phyloP scores from a whole-genome alignment of 441 rosid genomes.

The Bruguiera hainesii region DNA sequence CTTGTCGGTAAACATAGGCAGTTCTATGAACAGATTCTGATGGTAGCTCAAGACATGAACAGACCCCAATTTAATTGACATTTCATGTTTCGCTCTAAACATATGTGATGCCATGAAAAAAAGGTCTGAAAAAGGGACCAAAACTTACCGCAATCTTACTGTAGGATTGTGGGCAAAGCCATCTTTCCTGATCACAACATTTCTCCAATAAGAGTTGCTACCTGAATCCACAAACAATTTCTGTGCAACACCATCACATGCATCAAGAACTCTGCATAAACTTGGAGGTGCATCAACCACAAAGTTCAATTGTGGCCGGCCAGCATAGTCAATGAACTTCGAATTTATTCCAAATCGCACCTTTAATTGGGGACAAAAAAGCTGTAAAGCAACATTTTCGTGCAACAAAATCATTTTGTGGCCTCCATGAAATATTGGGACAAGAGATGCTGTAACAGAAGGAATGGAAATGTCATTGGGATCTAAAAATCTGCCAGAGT shows the following conservation, averaged over 20 bases:
- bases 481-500: conserved; percentile 37
- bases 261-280: conserved; percentile 54
- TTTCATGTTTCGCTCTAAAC: not conserved
- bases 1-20: too few relatives aligned
- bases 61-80: not conserved
- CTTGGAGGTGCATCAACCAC: conserved; percentile 48
- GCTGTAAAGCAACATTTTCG: conserved; percentile 44
- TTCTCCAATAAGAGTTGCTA: conserved; percentile 66
- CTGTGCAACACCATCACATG: conserved; percentile 48
- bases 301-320: conserved; percentile 67
- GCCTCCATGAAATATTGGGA: conserved; percentile 40
- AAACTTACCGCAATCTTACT: conserved; percentile 70
- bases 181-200: conserved; percentile 32
- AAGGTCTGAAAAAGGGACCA: not conserved
- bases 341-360: conserved; percentile 53
- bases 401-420: conserved; percentile 45
- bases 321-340: conserved; percentile 51
- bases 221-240: conserved; percentile 42
- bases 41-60: not conserved
- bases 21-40: too few relatives aligned
- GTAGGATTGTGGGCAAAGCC: conserved; percentile 37
- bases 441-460: conserved; percentile 43
- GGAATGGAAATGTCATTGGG: conserved; percentile 50
- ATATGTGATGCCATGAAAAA: not conserved
- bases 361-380: conserved; percentile 50